Base-by-base conservation (phyloP, 139 green algal species). In the Haematococcus sp. region DNA sequence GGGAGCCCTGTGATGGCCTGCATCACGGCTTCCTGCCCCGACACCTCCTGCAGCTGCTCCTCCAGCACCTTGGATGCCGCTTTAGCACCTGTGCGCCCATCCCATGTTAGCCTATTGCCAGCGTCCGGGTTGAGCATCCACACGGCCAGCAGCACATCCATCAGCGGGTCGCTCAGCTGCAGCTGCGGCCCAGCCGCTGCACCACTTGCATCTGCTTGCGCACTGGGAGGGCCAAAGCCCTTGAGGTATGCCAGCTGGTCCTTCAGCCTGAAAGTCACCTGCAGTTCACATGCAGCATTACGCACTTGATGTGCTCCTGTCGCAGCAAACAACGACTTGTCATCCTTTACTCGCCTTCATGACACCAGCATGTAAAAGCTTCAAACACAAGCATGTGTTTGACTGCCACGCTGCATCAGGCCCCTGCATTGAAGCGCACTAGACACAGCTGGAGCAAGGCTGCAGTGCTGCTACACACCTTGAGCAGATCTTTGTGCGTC, bases 81-180 rank as follows among this genome's bases (percentile, higher is more conserved):
- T n/a, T 65, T 65, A 9, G 28, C 30, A 16, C 58, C 58, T 19
- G 23, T 65, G 25, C 58, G 58, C 23, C 58, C 58, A 28, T 65
- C 58, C n/a, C 58, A 35, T n/a, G 30, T 30, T n/a, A 65, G 58
- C n/a, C 23, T 4, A 11, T 34, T 65, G 58, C 30, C 58, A 35
- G 58, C 65, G 43, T 91, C 86, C 0, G 90, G 90, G 15, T 79
- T 76, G 5, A 89, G 58, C 70, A 95, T 51, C 86, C 88, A 96
- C 22, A 84, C 66, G 5, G 87, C 83, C 3, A 96, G 76, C 4
- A 87, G 82, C 56, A 93, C 87, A 64, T 96, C 91, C 15, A 96
- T 83, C n/a, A 91, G 20, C 0, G 87, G 84, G 27, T 83, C 72
- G 0, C 19, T 20, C 27, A 90, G 43, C 33, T 69, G 46, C 67